A percentile compares a stretch with the other conserved stretches of the same genome.
Evolutionary conservation across 371 early-diverging fungal genomes (phyloP).

Genomic region (Syncephalis plumigaleata): DNA sequence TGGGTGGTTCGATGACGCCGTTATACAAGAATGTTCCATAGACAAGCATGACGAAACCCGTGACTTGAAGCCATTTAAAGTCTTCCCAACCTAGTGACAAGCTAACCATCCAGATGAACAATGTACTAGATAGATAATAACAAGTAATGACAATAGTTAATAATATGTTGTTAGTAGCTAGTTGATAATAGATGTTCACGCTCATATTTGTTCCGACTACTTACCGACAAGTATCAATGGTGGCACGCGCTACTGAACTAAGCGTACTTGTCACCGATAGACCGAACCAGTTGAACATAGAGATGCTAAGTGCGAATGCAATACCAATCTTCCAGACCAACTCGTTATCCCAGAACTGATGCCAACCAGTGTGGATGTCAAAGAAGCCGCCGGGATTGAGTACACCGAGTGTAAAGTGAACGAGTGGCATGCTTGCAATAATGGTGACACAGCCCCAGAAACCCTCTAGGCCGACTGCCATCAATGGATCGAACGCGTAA

Average conservation of each 20-base stretch:
- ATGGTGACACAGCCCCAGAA: slow-evolving; percentile 68
- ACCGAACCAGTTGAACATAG: slow-evolving; percentile 90
- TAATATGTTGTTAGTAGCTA: no score
- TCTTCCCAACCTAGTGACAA: slow-evolving; percentile 85
- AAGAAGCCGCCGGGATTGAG: slow-evolving; percentile 50
- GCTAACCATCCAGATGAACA: slow-evolving; percentile 88
- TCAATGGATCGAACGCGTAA: slow-evolving; percentile 65
- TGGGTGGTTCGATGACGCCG: slow-evolving; percentile 50
- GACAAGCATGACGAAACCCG: slow-evolving; percentile 66
- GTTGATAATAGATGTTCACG: no score
- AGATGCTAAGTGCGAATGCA: slow-evolving; percentile 69
- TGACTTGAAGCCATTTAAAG: slow-evolving; percentile 78
- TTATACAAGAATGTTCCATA: slow-evolving; percentile 87
- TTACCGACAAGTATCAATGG: slow-evolving; percentile 75
- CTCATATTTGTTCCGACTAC: no score
- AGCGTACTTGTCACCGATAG: slow-evolving; percentile 72
- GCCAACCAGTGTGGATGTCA: slow-evolving; percentile 55
- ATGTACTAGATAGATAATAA: slow-evolving; percentile 35
- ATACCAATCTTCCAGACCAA: slow-evolving; percentile 57
- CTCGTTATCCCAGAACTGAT: slow-evolving; percentile 45
- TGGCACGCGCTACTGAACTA: slow-evolving; percentile 77
- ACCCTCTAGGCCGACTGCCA: slow-evolving; percentile 88
- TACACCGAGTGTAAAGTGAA: slow-evolving; percentile 49
- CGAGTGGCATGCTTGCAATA: slow-evolving; percentile 47
- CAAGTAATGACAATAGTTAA: no score